These are phyloP conservation scores for Dactylellina sp. DNA, from an alignment of 2,329 filamentous ascomycete species.

Conservation along the genomic window DNA sequence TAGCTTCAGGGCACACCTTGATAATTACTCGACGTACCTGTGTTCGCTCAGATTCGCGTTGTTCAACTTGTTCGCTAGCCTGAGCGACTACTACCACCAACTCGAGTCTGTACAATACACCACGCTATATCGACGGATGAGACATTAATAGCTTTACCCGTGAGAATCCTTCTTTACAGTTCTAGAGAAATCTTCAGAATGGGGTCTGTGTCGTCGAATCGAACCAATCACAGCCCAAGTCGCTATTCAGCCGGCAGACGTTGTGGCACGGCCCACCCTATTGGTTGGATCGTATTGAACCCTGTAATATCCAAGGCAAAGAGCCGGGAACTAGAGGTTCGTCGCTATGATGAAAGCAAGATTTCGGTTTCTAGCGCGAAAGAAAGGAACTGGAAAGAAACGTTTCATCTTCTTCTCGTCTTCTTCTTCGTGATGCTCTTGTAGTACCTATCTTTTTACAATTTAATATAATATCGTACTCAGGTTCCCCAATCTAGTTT, in stretches of 20 bases:
- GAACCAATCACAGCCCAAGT: constrained; percentile 13
- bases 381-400: constrained; percentile 1
- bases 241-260: constrained; percentile 11
- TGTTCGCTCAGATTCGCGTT: too few species aligned
- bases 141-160: too few species aligned
- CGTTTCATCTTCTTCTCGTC: constrained; percentile 1
- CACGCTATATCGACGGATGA: too few species aligned
- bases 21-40: too few species aligned
- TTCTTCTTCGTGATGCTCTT: constrained; percentile 5
- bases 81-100: too few species aligned
- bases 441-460: too few species aligned
- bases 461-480: background rate
- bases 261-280: background rate
- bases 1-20: too few species aligned
- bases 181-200: background rate
- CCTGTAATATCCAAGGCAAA: constrained; percentile 6
- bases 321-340: background rate
- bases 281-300: constrained; percentile 30
- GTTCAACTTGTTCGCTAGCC: too few species aligned
- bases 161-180: background rate
- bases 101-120: too few species aligned
- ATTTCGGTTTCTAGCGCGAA: constrained; percentile 15
- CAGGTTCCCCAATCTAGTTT: background rate
- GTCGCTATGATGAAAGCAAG: constrained; percentile 8
- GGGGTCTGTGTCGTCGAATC: background rate